Evolutionary conservation across 768 basidiomycete species (phyloP).

Genomic region (Agrocybe praecox): DNA sequence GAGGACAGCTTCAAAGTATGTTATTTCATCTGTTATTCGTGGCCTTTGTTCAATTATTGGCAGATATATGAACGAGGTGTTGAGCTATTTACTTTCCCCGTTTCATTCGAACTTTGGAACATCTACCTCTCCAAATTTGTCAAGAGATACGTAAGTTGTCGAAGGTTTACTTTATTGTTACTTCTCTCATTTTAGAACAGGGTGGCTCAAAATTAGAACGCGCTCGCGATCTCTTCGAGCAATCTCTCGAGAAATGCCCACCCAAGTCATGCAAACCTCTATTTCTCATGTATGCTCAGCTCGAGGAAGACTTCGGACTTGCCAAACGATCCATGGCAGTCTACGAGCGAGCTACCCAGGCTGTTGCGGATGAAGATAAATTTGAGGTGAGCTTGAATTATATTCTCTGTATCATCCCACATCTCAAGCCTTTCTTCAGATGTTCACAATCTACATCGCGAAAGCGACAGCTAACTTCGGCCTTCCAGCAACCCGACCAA

Average conservation of each 20-base stretch:
- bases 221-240: conserved; percentile 96
- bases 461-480: conserved; percentile 97
- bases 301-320: conserved; percentile 94
- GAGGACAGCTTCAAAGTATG: conserved; percentile 96
- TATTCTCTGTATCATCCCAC: not conserved
- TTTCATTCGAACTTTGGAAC: conserved; percentile 99
- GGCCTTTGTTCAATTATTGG: conserved; percentile 8
- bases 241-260: conserved; percentile 96
- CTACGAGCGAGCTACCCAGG: conserved; percentile 89
- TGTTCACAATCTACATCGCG: conserved; percentile 97
- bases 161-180: not conserved
- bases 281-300: conserved; percentile 93
- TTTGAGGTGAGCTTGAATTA: conserved; percentile 70
- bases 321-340: conserved; percentile 96
- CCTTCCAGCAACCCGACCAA: conserved; percentile 92
- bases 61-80: conserved; percentile 96
- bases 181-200: conserved; percentile 36
- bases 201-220: conserved; percentile 94
- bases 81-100: conserved; percentile 95
- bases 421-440: conserved; percentile 44
- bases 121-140: conserved; percentile 97
- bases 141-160: conserved; percentile 82
- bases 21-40: not conserved
- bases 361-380: conserved; percentile 88
- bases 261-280: conserved; percentile 92